Percentiles rank a stretch among this genome's conserved stretches.
These are phyloP conservation scores for Fusarium sp. DNA, from an alignment of 2,329 filamentous ascomycete genomes.

Conservation along the genomic window DNA sequence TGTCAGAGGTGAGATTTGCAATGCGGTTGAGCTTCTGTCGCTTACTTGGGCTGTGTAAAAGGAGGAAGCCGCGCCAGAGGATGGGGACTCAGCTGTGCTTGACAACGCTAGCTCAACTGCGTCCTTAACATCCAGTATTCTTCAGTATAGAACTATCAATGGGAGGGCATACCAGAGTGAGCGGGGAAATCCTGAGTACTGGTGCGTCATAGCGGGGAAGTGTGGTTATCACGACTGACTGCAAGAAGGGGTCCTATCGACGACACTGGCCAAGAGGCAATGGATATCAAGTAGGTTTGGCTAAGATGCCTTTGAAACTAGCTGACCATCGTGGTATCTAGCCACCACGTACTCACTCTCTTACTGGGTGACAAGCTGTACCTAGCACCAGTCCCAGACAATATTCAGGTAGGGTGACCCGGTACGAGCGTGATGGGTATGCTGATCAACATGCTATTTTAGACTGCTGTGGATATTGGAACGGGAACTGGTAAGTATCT, in stretches of 20 bases:
- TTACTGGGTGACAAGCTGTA: neutral
- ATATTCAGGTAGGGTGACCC: neutral
- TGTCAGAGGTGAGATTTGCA: rapidly evolving
- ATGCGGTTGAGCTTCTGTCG: rapidly evolving
- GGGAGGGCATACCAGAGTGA: neutral
- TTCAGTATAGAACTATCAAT: neutral
- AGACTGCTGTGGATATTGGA: neutral
- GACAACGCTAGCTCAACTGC: neutral
- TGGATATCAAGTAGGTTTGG: slow-evolving; percentile 8
- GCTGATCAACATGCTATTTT: rapidly evolving
- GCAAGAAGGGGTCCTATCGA: neutral
- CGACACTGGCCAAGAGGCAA: neutral
- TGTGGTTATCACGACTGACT: neutral
- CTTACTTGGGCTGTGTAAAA: rapidly evolving
- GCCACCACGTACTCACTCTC: neutral
- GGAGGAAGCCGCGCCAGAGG: neutral
- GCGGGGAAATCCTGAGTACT: neutral
- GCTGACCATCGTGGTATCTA: rapidly evolving
- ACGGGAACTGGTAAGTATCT: neutral
- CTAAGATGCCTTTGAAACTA: rapidly evolving
- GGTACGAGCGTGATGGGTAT: rapidly evolving
- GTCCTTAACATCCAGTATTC: neutral
- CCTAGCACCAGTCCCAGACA: neutral
- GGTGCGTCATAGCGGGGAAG: neutral
- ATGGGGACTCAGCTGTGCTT: neutral